Base-by-base conservation (phyloP, 1,284 basidiomycete species). In the Ceratorhiza oryzae-sativae region DNA sequence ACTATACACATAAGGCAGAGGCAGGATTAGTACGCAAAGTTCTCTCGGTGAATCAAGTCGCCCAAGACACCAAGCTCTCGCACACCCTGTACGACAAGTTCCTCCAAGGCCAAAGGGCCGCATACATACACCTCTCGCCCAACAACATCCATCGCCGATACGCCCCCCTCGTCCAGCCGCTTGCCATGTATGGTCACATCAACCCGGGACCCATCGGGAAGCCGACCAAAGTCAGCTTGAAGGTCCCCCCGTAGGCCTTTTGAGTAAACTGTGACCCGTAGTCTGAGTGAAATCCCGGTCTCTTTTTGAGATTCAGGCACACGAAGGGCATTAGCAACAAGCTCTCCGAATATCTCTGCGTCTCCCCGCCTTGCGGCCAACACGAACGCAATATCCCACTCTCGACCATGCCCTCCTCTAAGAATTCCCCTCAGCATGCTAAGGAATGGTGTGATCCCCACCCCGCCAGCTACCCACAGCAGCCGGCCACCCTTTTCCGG, bases 371-470 rank as follows among this genome's bases (percentile, higher is more conserved):
- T 79, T 4, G 86, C 85, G 0, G 86, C 82, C 1, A 87, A 73
- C 3, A 84, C 75, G 53, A 88, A 77, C 0, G 80, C 77, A 55
- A 87, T 80, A 70, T 86, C 82, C 76, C 80, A 81, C 10, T 73
- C 68, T 42, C 67, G 72, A 23, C 73, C 71, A 53, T 25, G 25
- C n/a, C 42, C 51, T 55, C 30, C 27, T 53, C 65, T 58, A 20
- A 75, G 70, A 12, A 77, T 73, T 20, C 73, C 63, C n/a, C 74
- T 75, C 1, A 87, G 78, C 84, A 88, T 84, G 60, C 82, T 82
- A 39, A 89, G 75, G 78, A 87, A 88, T 0, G 86, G 87, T 10
- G 87, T 89, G 10, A 88, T 72, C 0, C 87, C 87, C 61, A 89
- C 87, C 0, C 86, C 87, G 13, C 86, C 86, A 1, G 86, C 86